Percentiles rank a stretch among this genome's conserved stretches.
phyloP scores from a whole-genome alignment of 345 rosid genomes.

The Pugionium dolabratum region DNA sequence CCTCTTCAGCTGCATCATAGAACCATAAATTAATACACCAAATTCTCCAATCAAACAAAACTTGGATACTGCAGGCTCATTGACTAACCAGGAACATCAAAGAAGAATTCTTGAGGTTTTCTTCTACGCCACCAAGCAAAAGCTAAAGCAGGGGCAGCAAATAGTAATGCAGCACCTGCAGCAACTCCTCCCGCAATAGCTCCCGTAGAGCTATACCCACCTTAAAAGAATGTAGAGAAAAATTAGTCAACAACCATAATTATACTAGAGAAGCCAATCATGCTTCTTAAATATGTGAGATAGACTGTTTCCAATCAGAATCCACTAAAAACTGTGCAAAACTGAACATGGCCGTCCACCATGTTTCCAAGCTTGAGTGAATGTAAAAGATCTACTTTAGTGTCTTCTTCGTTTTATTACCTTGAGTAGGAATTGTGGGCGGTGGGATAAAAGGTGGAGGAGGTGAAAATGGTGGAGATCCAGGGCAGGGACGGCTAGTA shows the following conservation, averaged over 20 bases:
- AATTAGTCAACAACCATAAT: not conserved
- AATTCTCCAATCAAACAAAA: constrained; percentile 4
- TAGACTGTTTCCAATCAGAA: constrained; percentile 1
- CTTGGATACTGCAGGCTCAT: constrained; percentile 7
- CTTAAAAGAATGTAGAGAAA: constrained; percentile 39
- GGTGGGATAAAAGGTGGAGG: constrained; percentile 95
- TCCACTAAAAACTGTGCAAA: constrained; percentile 3
- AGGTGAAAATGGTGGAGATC: constrained; percentile 97
- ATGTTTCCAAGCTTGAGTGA: not conserved
- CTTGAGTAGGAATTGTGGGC: constrained; percentile 63
- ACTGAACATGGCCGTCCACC: not conserved
- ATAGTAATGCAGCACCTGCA: constrained; percentile 90
- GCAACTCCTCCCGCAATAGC: constrained; percentile 99
- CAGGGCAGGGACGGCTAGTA: constrained; percentile 88
- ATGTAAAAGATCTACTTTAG: not conserved
- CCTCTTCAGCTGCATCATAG: constrained; percentile 77
- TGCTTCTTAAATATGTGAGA: not conserved
- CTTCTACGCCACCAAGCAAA: constrained; percentile 95
- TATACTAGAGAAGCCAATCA: not conserved
- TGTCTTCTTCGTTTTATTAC: constrained; percentile 40
- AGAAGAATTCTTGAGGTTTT: constrained; percentile 85
- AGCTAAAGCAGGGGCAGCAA: constrained; percentile 95
- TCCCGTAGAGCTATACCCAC: constrained; percentile 72
- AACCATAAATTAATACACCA: not conserved
- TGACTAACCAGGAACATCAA: constrained; percentile 87